A percentile compares a stretch with the other conserved stretches of the same genome.
Conservation (phyloP, 352 stramenopile species). For the Blastocystis sp. region DNA sequence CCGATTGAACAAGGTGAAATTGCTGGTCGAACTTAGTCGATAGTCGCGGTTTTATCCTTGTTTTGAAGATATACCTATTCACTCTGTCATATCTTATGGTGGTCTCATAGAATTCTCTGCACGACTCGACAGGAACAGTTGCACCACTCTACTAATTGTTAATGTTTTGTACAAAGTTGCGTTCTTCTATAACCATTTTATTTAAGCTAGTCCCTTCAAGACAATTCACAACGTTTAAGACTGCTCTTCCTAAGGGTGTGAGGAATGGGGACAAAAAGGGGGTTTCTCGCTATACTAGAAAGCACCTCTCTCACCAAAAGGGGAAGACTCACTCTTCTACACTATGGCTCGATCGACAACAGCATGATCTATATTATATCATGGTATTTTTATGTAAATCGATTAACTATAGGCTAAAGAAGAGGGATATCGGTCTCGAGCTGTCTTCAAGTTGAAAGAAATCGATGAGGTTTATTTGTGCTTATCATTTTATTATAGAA, state of each 20-base stretch:
- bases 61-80: neutral
- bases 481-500: neutral
- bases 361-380: conserved; percentile 12
- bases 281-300: neutral
- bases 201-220: neutral
- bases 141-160: no score
- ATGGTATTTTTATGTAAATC: neutral
- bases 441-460: conserved; percentile 20
- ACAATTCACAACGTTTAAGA: conserved; percentile 14
- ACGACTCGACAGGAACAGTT: neutral
- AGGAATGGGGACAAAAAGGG: neutral
- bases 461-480: conserved; percentile 12
- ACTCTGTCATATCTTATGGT: neutral
- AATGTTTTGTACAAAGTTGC: no score
- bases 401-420: neutral
- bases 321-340: conserved; percentile 32
- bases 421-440: conserved; percentile 47
- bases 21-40: neutral
- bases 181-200: no score
- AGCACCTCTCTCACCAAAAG: conserved; percentile 24
- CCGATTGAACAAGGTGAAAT: neutral
- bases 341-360: conserved; percentile 20
- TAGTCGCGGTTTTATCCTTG: neutral
- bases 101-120: neutral
- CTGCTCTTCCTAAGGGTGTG: neutral